Evolutionary conservation across 345 rosid species (phyloP).

Genomic region (Boechera divaricarpa): DNA sequence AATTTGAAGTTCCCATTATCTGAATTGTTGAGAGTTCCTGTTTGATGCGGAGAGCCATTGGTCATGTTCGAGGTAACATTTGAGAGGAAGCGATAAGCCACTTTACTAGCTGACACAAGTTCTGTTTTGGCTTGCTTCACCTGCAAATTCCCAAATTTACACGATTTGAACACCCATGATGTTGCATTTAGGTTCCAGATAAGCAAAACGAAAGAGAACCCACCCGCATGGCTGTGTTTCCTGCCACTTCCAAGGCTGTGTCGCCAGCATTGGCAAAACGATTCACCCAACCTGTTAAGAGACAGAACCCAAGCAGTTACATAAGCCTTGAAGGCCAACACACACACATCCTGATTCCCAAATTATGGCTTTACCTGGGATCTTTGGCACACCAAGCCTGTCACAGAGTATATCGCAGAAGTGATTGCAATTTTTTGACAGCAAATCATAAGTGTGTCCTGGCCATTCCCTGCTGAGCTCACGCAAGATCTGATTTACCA

Average conservation of each 20-base stretch:
- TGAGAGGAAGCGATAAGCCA: conserved; percentile 80
- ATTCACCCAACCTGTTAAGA: conserved; percentile 88
- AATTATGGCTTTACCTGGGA: conserved; percentile 66
- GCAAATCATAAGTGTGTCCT: conserved; percentile 73
- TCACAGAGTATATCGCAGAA: conserved; percentile 89
- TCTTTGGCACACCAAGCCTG: conserved; percentile 85
- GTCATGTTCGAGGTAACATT: conserved; percentile 61
- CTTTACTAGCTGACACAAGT: conserved; percentile 93
- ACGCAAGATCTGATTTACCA: conserved; percentile 78
- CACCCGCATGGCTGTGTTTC: conserved; percentile 81
- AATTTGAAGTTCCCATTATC: conserved; percentile 63
- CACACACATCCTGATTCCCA: background rate
- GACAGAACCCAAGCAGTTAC: conserved; percentile 12
- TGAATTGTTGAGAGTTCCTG: conserved; percentile 63
- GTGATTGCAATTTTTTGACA: conserved; percentile 94
- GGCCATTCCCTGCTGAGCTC: conserved; percentile 92
- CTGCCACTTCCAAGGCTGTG: conserved; percentile 89
- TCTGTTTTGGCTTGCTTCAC: conserved; percentile 93
- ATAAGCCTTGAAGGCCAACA: conserved; percentile 2
- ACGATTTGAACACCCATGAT: background rate
- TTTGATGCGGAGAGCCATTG: conserved; percentile 34
- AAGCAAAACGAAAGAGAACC: conserved; percentile 24
- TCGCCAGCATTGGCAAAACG: conserved; percentile 97
- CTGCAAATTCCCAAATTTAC: conserved; percentile 53
- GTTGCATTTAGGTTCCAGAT: background rate